Base-by-base conservation (phyloP, 176 grass and related monocot species). In the sorghum (Sorghum bicolor) region DNA sequence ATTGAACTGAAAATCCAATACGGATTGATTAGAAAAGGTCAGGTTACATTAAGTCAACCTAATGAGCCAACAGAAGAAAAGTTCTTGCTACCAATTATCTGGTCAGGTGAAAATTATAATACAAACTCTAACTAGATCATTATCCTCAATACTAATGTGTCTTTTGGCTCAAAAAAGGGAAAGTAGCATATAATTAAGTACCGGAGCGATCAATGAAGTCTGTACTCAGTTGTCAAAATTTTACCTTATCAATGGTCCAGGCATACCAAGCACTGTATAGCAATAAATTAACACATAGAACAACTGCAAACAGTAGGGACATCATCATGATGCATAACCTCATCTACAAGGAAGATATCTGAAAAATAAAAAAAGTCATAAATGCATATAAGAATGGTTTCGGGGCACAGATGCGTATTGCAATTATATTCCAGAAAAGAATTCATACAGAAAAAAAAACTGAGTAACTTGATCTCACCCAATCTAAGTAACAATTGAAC, bases 201-300 rank as follows among this genome's bases (percentile, higher is more conserved):
- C 19, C 22, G 26, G 32, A 57, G 70, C 32, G 12, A 67, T 66
- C 26, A 33, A 26, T 66, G 34, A 26, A 33, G 20, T 78, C 34
- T 63, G 37, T 45, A 78, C 65, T 77, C n/a, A 45, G 5, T 60
- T 14, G 64, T 75, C n/a, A 74, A 74, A 16, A 32, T 63, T 50
- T 63, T 50, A 16, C 55, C 26, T 72, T n/a, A 37, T 12, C 31
- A 26, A 53, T 9, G 43, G 19, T 69, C 11, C 63, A 74, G 39
- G 15, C 20, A 73, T 83, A 64, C 33, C n/a, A n/a, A n/a, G n/a
- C n/a, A n/a, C 4, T 53, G 24, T 41, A 13, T 43, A 82, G 60
- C 34, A 36, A 64, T 45, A 80, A 80, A 65, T 31, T 53, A 81
- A 50, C 28, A 75, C 37, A 77, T 58, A 58, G 55, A 58, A 55